Percentiles rank a stretch among this genome's conserved stretches.
phyloP scores from a whole-genome alignment of 306 rosid species.

The Castanea mollissima region DNA sequence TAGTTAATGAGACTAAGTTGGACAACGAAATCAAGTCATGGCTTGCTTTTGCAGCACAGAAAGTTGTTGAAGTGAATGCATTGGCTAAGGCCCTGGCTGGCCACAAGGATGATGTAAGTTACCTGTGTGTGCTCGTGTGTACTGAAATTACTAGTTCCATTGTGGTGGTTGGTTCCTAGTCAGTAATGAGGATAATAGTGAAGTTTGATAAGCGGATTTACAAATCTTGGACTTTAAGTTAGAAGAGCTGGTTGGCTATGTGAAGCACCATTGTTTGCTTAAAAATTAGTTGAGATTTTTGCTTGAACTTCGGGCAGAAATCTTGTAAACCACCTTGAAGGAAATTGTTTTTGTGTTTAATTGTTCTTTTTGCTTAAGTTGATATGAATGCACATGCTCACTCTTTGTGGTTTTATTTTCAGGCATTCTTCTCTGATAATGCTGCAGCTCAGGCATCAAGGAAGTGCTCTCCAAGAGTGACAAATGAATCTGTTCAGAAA shows the following conservation, averaged over 20 bases:
- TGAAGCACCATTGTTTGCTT: background rate
- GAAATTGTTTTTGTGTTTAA: background rate
- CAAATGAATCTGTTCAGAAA: constrained; percentile 79
- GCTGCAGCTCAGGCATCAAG: constrained; percentile 78
- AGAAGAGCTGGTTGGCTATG: background rate
- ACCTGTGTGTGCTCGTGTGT: background rate
- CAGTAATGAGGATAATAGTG: background rate
- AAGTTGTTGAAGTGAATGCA: constrained; percentile 81
- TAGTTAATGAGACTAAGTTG: constrained; percentile 82
- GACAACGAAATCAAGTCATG: constrained; percentile 86
- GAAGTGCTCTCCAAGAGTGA: constrained; percentile 83
- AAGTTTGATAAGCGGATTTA: background rate
- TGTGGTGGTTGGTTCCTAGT: background rate
- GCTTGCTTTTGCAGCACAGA: constrained; percentile 95
- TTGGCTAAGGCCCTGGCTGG: constrained; percentile 80
- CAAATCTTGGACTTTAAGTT: background rate
- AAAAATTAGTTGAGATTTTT: background rate
- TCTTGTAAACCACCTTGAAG: background rate
- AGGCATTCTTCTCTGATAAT: constrained; percentile 72
- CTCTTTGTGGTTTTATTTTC: constrained; percentile 29
- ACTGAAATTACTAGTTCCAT: background rate
- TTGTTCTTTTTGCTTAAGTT: background rate
- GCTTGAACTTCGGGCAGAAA: background rate
- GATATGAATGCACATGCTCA: background rate
- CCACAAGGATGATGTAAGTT: constrained; percentile 67